Evolutionary conservation across 495 filamentous ascomycete species (phyloP).

Genomic region (Hypoxylon intermedium): DNA sequence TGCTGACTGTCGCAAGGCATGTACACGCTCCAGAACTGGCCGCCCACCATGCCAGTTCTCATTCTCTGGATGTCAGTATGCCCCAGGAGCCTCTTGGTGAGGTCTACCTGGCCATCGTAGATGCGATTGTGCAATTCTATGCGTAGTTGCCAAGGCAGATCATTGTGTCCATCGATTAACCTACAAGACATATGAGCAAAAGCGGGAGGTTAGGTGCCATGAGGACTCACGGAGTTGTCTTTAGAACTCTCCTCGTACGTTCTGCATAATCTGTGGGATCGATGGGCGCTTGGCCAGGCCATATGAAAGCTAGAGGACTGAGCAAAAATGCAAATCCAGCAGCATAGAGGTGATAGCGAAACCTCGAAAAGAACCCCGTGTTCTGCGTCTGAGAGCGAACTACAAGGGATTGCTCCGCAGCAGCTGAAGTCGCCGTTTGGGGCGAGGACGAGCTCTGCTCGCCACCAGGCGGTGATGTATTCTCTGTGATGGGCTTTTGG

Average conservation of each 20-base stretch:
- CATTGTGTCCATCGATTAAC: constrained; percentile 47
- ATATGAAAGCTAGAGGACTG: constrained; percentile 24
- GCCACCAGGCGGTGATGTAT: not conserved
- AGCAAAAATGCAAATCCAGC: constrained; percentile 30
- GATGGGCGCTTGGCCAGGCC: constrained; percentile 17
- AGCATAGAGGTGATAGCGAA: constrained; percentile 23
- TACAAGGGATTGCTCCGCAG: constrained; percentile 14
- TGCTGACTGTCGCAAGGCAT: constrained; percentile 29
- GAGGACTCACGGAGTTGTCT: constrained; percentile 22
- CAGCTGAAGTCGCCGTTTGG: not conserved
- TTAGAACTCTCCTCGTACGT: constrained; percentile 27
- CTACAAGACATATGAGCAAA: constrained; percentile 7
- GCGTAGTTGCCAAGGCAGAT: constrained; percentile 43
- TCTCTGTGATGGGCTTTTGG: constrained; percentile 1
- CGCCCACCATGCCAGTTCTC: constrained; percentile 34
- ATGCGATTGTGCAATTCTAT: constrained; percentile 43
- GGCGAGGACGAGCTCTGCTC: not conserved
- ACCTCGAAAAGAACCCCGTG: constrained; percentile 20
- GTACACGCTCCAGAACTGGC: constrained; percentile 51
- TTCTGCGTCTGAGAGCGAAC: constrained; percentile 19
- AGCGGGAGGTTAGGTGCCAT: not conserved
- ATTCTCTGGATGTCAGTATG: constrained; percentile 40
- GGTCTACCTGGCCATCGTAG: constrained; percentile 34
- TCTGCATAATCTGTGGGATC: constrained; percentile 27
- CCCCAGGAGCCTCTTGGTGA: constrained; percentile 37